Conservation (phyloP, 495 filamentous ascomycete species). For the Penicillium mononematosum region DNA sequence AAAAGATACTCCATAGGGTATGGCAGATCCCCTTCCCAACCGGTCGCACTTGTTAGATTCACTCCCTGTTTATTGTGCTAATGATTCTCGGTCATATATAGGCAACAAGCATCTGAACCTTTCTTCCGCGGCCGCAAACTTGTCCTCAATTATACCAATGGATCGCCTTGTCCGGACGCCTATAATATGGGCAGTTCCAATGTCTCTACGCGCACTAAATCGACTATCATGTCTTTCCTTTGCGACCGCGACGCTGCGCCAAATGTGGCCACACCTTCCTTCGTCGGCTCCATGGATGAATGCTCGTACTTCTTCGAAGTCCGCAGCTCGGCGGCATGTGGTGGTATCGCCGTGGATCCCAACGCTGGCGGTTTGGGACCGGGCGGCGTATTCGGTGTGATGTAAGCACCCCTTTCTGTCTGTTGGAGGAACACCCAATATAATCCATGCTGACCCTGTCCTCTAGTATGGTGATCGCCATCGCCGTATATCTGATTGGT, state of each 20-base stretch:
- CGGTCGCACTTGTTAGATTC: background rate
- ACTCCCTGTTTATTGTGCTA: slow-evolving; percentile 7
- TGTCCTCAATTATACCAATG: slow-evolving; percentile 85
- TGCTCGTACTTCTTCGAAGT: slow-evolving; percentile 98
- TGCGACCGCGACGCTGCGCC: slow-evolving; percentile 73
- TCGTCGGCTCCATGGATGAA: slow-evolving; percentile 80
- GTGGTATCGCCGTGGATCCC: slow-evolving; percentile 59
- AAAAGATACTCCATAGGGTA: slow-evolving; percentile 85
- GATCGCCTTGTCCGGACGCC: slow-evolving; percentile 68
- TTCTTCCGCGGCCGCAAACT: slow-evolving; percentile 86
- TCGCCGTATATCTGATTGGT: slow-evolving; percentile 85
- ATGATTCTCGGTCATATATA: slow-evolving; percentile 28
- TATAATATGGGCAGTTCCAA: slow-evolving; percentile 26
- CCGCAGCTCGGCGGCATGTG: slow-evolving; percentile 83
- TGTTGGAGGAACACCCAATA: background rate
- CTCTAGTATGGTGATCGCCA: slow-evolving; percentile 61
- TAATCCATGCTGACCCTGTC: slow-evolving; percentile 16
- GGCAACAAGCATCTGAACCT: slow-evolving; percentile 65
- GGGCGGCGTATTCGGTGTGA: slow-evolving; percentile 87
- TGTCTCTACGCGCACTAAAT: slow-evolving; percentile 61
- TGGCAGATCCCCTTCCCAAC: slow-evolving; percentile 24
- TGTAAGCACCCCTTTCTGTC: slow-evolving; percentile 50
- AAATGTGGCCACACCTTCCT: slow-evolving; percentile 66
- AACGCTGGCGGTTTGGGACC: slow-evolving; percentile 72
- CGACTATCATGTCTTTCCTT: slow-evolving; percentile 86